phyloP scores from a whole-genome alignment of 176 grass and related monocot genomes.

The Puccinellia tenuiflora region DNA sequence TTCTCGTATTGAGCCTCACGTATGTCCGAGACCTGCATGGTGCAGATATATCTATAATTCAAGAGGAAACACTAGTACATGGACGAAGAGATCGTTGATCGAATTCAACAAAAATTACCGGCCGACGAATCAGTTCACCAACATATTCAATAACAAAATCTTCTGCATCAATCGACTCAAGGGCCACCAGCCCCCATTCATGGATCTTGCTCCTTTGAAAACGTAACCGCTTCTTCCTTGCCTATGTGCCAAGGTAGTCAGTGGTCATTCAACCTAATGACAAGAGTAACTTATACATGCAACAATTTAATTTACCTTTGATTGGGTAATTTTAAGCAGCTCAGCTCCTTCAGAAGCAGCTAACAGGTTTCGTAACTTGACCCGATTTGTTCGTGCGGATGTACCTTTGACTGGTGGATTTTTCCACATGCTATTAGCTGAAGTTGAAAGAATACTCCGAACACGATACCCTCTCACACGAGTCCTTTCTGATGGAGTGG shows the following conservation, averaged over 20 bases:
- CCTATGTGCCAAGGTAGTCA: conserved; percentile 37
- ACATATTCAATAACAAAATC: conserved; percentile 99
- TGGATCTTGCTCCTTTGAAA: conserved; percentile 99
- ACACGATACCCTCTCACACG: conserved; percentile 61
- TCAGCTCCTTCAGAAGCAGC: conserved; percentile 76
- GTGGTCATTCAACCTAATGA: background rate
- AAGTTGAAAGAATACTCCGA: conserved; percentile 44
- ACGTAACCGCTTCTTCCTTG: conserved; percentile 85
- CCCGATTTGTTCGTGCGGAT: conserved; percentile 90
- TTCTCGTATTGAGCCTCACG: conserved; percentile 81
- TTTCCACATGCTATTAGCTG: conserved; percentile 34
- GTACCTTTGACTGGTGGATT: conserved; percentile 55
- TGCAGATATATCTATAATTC: conserved; percentile 25
- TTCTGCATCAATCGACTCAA: conserved; percentile 86
- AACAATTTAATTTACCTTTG: conserved; percentile 44
- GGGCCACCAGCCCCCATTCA: conserved; percentile 95
- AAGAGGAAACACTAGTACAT: background rate
- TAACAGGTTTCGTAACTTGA: conserved; percentile 75
- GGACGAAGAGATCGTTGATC: conserved; percentile 19
- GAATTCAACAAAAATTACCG: conserved; percentile 47
- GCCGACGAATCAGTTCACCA: conserved; percentile 77
- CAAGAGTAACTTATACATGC: conserved; percentile 14
- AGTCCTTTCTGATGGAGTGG: conserved; percentile 67
- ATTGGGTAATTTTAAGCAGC: conserved; percentile 79
- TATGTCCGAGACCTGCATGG: conserved; percentile 76